Base-by-base conservation (phyloP, 352 stramenopile species). In the Globisporangium cystogenes region DNA sequence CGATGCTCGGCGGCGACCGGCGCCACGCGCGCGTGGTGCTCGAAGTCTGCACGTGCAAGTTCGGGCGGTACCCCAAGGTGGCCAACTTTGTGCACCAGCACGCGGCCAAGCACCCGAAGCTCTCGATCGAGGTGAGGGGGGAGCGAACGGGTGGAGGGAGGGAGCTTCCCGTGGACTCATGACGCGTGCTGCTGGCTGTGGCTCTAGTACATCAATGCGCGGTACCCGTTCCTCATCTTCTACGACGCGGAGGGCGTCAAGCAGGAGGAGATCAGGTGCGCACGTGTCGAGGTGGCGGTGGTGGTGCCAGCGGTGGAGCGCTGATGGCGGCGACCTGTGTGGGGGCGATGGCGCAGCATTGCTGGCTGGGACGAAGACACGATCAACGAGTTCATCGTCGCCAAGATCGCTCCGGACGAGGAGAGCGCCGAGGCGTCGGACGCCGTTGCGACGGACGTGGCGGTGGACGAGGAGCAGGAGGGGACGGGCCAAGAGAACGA, bases 321-420 rank as follows among this genome's bases (percentile, higher is more conserved):
- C 42, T 48, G 12, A 33, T 21, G 27, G 2, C 11, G 15, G 6
- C 2, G 23, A 24, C 5, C 43, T 48, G 15, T 27, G 14, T 18
- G 23, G 21, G 12, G 4, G 7, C 1, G 33, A 0, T 18, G 11
- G 33, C 18, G 12, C 33, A 90, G 78, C 56, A 79, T 90, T 52
- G 72, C 75, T 37, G 70, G 76, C 46, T 90, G 78, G 78, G 74
- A 90, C 29, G 78, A 90, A 55, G 71, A 83, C 26, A 77, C 78
- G 7, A 87, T 90, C 62, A 67, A 68, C 8, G 78, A 90, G 70
- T 87, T 86, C 48, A 76, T 90, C 42, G 65, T 59, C 23, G 75
- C 73, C 8, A 90, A 90, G 52, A 31, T 90, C 42, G 59, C 72
- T 51, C 50, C 57, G 27, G 51, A 67, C 10, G 59, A 70, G 7